A percentile compares a stretch with the other conserved stretches of the same genome.
Conservation (phyloP, 2,329 filamentous ascomycete genomes). For the Leptographium flavum region DNA sequence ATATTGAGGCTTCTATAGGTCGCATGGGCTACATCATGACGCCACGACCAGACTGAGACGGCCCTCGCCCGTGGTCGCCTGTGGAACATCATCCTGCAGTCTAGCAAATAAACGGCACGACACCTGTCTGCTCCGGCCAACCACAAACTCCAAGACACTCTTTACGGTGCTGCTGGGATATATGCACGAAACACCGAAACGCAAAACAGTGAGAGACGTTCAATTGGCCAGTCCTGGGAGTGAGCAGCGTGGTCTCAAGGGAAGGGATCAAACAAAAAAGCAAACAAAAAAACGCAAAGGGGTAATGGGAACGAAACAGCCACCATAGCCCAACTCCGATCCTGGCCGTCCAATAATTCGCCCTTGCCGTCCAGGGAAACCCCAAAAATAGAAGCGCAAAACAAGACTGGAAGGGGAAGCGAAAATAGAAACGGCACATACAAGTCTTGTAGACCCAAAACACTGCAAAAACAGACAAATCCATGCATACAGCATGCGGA, state of each 20-base stretch:
- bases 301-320: not conserved
- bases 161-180: not conserved
- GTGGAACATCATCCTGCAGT: not conserved
- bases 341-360: constrained; percentile 2
- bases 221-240: not conserved
- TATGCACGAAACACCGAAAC: not conserved
- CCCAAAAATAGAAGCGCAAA: not conserved
- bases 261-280: not conserved
- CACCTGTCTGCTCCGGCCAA: not conserved
- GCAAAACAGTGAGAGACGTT: not conserved
- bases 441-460: not conserved
- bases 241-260: not conserved
- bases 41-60: too few species aligned
- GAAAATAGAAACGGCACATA: not conserved
- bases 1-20: too few species aligned
- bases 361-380: not conserved
- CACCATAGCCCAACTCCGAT: constrained; percentile 3
- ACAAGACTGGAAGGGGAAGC: too few species aligned
- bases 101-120: too few species aligned
- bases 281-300: not conserved
- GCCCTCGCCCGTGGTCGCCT: too few species aligned
- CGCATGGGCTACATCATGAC: too few species aligned
- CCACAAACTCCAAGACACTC: not conserved
- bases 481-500: not conserved
- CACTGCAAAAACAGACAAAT: not conserved